Base-by-base conservation (phyloP, 73 alveolate species). In the Tetrahymena elliotti region DNA sequence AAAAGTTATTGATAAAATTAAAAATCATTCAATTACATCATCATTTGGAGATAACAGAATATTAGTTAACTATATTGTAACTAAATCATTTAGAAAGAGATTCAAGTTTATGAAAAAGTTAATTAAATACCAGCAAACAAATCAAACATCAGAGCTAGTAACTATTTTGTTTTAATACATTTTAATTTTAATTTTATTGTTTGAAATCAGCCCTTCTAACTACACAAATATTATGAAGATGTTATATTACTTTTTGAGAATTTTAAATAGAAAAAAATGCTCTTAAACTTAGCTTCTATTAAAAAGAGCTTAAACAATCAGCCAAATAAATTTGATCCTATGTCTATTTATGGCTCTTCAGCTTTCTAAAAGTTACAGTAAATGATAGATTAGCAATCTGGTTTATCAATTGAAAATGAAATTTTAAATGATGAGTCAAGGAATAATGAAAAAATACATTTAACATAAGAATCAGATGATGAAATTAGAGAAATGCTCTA, bases 1-100 rank as follows among this genome's bases (percentile, higher is more conserved):
- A 52, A 94, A 94, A 38, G 96, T 94, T 34, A 53, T 37, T 93
- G 82, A 93, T 93, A 68, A 94, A 93, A 94, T 68, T 27, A 68
- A 31, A 31, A 68, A 68, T n/a, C 88, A 31, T 24, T 68, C 88
- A 27, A 27, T 31, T 2, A 31, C 88, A 27, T 68, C 88, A n/a
- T 31, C 36, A 1, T 68, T 68, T 10, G 88, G 37, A 68, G 88
- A 68, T n/a, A 68, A 68, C n/a, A 68, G 88, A 68, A 68, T 68
- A 22, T 31, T 68, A 18, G 88, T 68, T 11, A 68, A 68, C n/a
- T 68, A 68, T 24, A 68, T 68, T 68, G 88, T 68, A 1, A 68
- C 95, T 35, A 39, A 84, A 15, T 94, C 96, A 24, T 53, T 94
- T 1, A 94, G 93, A 88, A 84, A 94, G 47, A 94, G 93, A 35